phyloP scores from a whole-genome alignment of 1,284 basidiomycete genomes.

The Pyrrhoderma lamaoense region DNA sequence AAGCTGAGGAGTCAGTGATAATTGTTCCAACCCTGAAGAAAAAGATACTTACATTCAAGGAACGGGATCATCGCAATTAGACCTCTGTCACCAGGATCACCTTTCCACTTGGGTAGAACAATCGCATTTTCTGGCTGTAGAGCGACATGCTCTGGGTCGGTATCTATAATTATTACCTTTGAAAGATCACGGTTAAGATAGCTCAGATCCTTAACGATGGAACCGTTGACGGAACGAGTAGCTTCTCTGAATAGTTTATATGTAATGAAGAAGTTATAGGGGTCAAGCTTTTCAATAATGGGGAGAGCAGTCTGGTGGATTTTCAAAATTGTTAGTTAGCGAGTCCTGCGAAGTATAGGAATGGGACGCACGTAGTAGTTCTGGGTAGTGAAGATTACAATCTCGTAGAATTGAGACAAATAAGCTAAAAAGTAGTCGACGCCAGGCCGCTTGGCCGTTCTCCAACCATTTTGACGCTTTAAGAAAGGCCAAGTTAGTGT shows the following conservation, averaged over 20 bases:
- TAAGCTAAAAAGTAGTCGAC: slow-evolving; percentile 98
- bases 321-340: slow-evolving; percentile 9
- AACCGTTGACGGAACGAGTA: slow-evolving; percentile 72
- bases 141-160: slow-evolving; percentile 67
- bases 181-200: slow-evolving; percentile 91
- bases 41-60: slow-evolving; percentile 73
- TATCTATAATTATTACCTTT: slow-evolving; percentile 88
- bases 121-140: slow-evolving; percentile 90
- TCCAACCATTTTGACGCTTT: slow-evolving; percentile 86
- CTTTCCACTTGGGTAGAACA: slow-evolving; percentile 83
- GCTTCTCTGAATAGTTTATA: slow-evolving; percentile 91
- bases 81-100: slow-evolving; percentile 70
- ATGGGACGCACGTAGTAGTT: slow-evolving; percentile 69
- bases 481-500: neutral
- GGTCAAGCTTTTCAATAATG: slow-evolving; percentile 93
- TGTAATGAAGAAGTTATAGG: slow-evolving; percentile 83
- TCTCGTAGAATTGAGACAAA: slow-evolving; percentile 95
- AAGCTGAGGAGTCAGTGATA: slow-evolving; percentile 12
- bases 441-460: slow-evolving; percentile 90
- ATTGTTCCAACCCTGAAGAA: neutral
- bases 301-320: slow-evolving; percentile 70
- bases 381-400: slow-evolving; percentile 93
- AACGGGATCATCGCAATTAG: slow-evolving; percentile 92
- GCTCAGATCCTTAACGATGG: slow-evolving; percentile 83
- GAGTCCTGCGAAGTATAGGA: neutral